Evolutionary conservation across 1,139 yeast species (phyloP).

Genomic region (Geotrichum macrosporum): DNA sequence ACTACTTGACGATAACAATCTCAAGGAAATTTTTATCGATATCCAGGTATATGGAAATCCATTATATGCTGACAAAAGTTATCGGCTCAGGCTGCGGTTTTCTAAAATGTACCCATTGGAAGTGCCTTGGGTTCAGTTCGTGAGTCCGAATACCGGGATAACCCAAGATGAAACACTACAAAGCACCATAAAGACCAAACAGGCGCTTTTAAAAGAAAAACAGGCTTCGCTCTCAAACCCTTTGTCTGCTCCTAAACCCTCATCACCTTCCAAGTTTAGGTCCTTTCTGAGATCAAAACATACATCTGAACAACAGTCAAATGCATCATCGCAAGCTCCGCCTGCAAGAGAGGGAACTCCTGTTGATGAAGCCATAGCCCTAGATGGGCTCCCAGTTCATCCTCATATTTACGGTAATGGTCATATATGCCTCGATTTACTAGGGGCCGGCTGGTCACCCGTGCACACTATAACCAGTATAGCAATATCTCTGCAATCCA

Average conservation of each 20-base stretch:
- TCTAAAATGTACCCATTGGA: conserved; percentile 56
- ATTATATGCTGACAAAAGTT: conserved; percentile 35
- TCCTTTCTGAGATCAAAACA: neutral
- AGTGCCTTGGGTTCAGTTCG: conserved; percentile 59
- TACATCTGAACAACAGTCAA: neutral
- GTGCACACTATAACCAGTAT: conserved; percentile 56
- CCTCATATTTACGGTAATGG: conserved; percentile 75
- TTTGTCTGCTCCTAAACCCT: neutral
- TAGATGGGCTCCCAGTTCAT: conserved; percentile 51
- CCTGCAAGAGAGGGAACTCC: conserved; percentile 8
- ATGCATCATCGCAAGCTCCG: neutral
- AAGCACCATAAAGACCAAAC: neutral
- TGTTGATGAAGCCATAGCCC: conserved; percentile 24
- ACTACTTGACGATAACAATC: conserved; percentile 29
- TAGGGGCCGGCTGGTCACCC: conserved; percentile 73
- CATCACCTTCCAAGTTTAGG: neutral
- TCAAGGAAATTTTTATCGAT: conserved; percentile 37
- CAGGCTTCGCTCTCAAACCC: too few species aligned
- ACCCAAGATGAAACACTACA: neutral
- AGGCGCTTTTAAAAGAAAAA: neutral
- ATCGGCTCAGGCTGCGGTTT: conserved; percentile 44
- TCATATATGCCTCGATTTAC: conserved; percentile 53
- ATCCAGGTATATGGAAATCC: conserved; percentile 38
- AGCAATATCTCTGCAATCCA: conserved; percentile 58
- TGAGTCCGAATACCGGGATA: conserved; percentile 20